Conservation (phyloP, 2,329 filamentous ascomycete species). For the Rugonectria rugulosa region DNA sequence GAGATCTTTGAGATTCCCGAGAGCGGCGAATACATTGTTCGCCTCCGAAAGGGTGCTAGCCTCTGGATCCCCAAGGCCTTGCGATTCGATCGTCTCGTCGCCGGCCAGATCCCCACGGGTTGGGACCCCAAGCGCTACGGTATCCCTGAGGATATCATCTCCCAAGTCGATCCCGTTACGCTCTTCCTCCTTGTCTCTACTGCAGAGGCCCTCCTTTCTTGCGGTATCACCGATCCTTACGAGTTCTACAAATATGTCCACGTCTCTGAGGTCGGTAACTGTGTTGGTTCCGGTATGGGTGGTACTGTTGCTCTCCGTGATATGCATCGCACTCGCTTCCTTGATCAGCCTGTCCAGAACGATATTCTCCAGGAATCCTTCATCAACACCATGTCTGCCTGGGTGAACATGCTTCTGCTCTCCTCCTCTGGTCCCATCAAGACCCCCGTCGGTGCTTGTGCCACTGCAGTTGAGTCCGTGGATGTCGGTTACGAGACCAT, state of each 20-base stretch:
- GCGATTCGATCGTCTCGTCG: constrained; percentile 95
- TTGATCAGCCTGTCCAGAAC: constrained; percentile 97
- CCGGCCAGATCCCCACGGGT: constrained; percentile 94
- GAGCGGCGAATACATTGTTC: constrained; percentile 92
- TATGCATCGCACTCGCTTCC: constrained; percentile 98
- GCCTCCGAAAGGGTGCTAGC: constrained; percentile 93
- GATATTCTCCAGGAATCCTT: constrained; percentile 99
- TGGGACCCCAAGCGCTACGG: constrained; percentile 98
- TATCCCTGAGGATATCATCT: constrained; percentile 96
- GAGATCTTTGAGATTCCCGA: constrained; percentile 96
- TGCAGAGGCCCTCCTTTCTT: constrained; percentile 86
- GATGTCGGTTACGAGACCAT: constrained; percentile 99
- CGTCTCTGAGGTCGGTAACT: constrained; percentile 97
- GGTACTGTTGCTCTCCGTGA: constrained; percentile 89
- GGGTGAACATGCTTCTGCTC: constrained; percentile 98
- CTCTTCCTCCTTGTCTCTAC: constrained; percentile 95
- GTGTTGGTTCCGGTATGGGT: constrained; percentile 97
- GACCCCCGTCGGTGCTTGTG: constrained; percentile 96
- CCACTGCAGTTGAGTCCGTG: constrained; percentile 95
- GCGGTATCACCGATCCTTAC: constrained; percentile 97
- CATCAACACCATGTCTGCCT: constrained; percentile 99
- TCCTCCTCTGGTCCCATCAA: constrained; percentile 99
- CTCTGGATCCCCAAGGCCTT: constrained; percentile 97
- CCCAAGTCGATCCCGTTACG: constrained; percentile 95
- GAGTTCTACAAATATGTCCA: constrained; percentile 99